These are phyloP conservation scores for Ophiostoma quercus DNA, from an alignment of 2,329 filamentous ascomycete species.

Conservation along the genomic window DNA sequence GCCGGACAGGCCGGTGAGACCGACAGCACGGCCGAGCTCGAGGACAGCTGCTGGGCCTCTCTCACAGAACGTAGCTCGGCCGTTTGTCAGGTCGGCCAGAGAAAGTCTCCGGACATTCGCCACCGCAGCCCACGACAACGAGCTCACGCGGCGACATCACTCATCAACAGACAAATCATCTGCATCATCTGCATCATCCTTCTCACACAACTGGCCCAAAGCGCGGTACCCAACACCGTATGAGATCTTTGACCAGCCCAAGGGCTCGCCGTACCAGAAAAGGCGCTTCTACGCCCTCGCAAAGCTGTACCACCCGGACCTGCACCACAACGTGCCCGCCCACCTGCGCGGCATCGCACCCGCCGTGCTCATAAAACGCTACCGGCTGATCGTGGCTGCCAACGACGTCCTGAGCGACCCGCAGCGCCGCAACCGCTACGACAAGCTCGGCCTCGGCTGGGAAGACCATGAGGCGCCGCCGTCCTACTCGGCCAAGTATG, in stretches of 20 bases:
- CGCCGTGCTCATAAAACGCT: constrained; percentile 72
- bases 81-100: neutral
- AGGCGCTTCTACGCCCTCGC: constrained; percentile 81
- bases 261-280: constrained; percentile 70
- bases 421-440: constrained; percentile 72
- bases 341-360: constrained; percentile 48
- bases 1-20: too few relatives aligned
- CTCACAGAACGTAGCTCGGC: neutral
- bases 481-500: constrained; percentile 23
- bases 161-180: neutral
- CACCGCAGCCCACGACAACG: constrained; percentile 19
- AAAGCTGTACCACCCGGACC: constrained; percentile 93
- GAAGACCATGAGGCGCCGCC: constrained; percentile 34
- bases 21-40: neutral
- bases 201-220: constrained; percentile 42
- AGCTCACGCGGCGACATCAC: neutral
- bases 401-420: constrained; percentile 84
- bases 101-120: constrained; percentile 16
- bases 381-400: constrained; percentile 80
- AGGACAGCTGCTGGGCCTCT: neutral
- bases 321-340: constrained; percentile 36
- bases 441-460: constrained; percentile 79
- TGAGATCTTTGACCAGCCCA: constrained; percentile 65
- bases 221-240: constrained; percentile 68
- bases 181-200: neutral